Conservation (phyloP, 2,329 filamentous ascomycete genomes). For the Fusarium virguliforme region DNA sequence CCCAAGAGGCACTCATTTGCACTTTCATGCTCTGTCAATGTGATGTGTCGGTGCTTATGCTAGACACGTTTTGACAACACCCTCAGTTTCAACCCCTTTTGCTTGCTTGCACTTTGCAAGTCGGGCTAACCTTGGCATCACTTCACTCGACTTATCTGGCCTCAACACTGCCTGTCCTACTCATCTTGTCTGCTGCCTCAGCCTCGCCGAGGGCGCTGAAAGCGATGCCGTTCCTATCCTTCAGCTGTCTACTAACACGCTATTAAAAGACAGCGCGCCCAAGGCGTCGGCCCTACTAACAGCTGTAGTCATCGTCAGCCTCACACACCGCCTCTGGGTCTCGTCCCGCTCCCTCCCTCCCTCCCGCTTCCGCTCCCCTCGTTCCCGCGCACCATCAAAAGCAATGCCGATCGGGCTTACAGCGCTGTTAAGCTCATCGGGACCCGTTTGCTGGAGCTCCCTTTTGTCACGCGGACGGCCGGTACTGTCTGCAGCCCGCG, state of each 20-base stretch:
- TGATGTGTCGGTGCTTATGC: slow-evolving; percentile 40
- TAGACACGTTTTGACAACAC: slow-evolving; percentile 28
- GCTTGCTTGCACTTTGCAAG: neutral
- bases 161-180: neutral
- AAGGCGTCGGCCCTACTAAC: slow-evolving; percentile 16
- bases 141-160: slow-evolving; percentile 19
- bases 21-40: slow-evolving; percentile 31
- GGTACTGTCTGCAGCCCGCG: neutral
- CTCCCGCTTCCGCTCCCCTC: slow-evolving; percentile 47
- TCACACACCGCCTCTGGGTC: slow-evolving; percentile 51
- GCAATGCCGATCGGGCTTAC: slow-evolving; percentile 41
- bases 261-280: slow-evolving; percentile 29
- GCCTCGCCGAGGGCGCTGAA: slow-evolving; percentile 27
- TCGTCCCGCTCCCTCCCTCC: slow-evolving; percentile 50
- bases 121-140: slow-evolving; percentile 22
- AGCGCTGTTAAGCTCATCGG: slow-evolving; percentile 15
- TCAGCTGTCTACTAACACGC: slow-evolving; percentile 31
- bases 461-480: slow-evolving; percentile 34
- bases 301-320: slow-evolving; percentile 39
- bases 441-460: slow-evolving; percentile 10
- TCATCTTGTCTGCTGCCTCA: slow-evolving; percentile 11
- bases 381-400: slow-evolving; percentile 47
- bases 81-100: slow-evolving; percentile 10
- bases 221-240: slow-evolving; percentile 34
- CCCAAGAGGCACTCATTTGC: slow-evolving; percentile 15